These are phyloP conservation scores for Medicago lupulina DNA, from an alignment of 306 rosid species.

Conservation along the genomic window DNA sequence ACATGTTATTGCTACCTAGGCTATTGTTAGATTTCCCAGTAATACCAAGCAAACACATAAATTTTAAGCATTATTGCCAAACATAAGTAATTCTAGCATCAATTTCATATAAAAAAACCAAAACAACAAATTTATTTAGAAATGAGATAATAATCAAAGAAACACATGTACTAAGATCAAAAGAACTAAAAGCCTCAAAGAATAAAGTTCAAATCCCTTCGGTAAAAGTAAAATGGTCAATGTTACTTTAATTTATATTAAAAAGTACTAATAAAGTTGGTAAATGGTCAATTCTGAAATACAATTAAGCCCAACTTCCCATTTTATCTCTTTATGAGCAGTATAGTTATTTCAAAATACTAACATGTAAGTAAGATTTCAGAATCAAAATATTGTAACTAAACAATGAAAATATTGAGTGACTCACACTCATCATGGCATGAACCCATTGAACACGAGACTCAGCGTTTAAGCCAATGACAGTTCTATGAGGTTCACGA, in stretches of 20 bases:
- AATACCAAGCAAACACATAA: not conserved
- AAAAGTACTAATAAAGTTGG: too few species aligned
- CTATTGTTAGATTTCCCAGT: not conserved
- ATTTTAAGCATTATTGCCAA: not conserved
- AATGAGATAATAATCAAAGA: not conserved
- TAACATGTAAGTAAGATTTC: too few species aligned
- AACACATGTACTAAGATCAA: not conserved
- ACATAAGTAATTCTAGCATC: not conserved
- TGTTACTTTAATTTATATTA: too few species aligned
- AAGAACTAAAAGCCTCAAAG: not conserved
- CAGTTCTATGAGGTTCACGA: conserved; percentile 64
- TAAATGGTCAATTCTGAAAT: too few species aligned
- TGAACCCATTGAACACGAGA: conserved; percentile 83
- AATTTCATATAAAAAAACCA: not conserved
- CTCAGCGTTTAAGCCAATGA: conserved; percentile 76
- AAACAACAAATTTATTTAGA: not conserved
- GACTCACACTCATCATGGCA: conserved; percentile 75
- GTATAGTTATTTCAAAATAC: not conserved
- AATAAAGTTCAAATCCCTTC: too few species aligned
- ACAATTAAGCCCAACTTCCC: too few species aligned
- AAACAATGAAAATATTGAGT: too few species aligned
- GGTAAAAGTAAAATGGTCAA: too few species aligned
- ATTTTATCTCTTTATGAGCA: too few species aligned
- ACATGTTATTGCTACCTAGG: too few species aligned
- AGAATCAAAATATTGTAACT: too few species aligned